Percentiles rank a stretch among this genome's conserved stretches.
Conservation (phyloP, 2,329 filamentous ascomycete genomes). For the Diaporthe batatas region DNA sequence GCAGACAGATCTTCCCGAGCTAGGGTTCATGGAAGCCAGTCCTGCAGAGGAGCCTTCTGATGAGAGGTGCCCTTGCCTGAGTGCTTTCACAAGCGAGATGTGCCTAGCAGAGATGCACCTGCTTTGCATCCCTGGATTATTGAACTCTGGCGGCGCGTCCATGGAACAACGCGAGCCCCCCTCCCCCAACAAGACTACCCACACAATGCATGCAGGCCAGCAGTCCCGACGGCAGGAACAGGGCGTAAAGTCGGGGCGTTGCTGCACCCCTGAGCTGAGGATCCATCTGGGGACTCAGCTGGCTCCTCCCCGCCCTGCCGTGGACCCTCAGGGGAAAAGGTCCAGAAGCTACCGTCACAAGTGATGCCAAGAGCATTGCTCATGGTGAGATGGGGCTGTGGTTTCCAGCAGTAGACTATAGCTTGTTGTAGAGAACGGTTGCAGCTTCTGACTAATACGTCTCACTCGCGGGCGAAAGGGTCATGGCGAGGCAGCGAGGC, state of each 20-base stretch:
- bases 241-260: constrained; percentile 12
- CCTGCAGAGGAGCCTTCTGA: neutral
- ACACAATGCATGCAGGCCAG: constrained; percentile 24
- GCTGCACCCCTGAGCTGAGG: constrained; percentile 41
- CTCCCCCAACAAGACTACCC: neutral
- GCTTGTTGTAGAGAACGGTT: constrained; percentile 1
- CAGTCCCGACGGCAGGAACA: constrained; percentile 35
- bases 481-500: constrained; percentile 1
- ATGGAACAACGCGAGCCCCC: neutral
- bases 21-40: neutral
- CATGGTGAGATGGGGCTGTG: constrained; percentile 37
- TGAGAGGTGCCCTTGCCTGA: neutral
- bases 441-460: constrained; percentile 1
- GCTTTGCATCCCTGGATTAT: neutral
- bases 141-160: constrained; percentile 2
- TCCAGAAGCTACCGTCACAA: constrained; percentile 12
- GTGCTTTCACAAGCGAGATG: neutral
- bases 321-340: neutral
- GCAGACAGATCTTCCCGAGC: neutral
- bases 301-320: constrained; percentile 18
- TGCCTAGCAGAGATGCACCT: neutral
- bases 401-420: constrained; percentile 19
- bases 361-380: constrained; percentile 7
- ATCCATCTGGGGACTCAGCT: constrained; percentile 31
- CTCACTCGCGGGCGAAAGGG: neutral